A percentile compares a stretch with the other conserved stretches of the same genome.
phyloP scores from a whole-genome alignment of 2,329 filamentous ascomycete genomes.

The Penicillium palitans region DNA sequence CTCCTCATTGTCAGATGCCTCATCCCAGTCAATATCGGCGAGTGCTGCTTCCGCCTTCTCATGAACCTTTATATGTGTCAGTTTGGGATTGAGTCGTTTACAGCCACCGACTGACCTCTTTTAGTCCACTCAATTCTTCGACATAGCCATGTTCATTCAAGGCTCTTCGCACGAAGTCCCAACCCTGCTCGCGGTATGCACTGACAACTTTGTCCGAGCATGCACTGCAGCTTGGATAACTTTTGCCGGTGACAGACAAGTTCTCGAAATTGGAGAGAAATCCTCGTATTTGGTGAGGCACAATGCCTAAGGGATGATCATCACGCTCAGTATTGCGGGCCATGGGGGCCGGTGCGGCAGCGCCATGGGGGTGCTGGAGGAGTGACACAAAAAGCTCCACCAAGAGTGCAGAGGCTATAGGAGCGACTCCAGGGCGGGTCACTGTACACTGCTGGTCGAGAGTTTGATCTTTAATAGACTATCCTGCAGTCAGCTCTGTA shows the following conservation, averaged over 20 bases:
- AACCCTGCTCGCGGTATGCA: slow-evolving; percentile 56
- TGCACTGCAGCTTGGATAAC: slow-evolving; percentile 63
- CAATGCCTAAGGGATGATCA: slow-evolving; percentile 51
- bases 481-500: slow-evolving; percentile 19
- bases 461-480: slow-evolving; percentile 93
- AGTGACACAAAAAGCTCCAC: slow-evolving; percentile 88
- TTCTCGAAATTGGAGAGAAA: slow-evolving; percentile 63
- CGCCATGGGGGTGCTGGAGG: slow-evolving; percentile 72
- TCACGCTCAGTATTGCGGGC: slow-evolving; percentile 35
- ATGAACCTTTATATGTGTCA: slow-evolving; percentile 40
- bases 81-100: neutral
- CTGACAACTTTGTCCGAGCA: slow-evolving; percentile 58
- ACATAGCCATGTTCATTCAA: slow-evolving; percentile 63
- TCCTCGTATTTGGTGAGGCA: slow-evolving; percentile 65
- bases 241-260: slow-evolving; percentile 56
- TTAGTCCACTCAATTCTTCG: slow-evolving; percentile 62
- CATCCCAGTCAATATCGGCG: slow-evolving; percentile 48
- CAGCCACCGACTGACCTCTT: slow-evolving; percentile 48
- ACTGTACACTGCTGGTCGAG: slow-evolving; percentile 98
- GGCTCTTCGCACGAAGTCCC: slow-evolving; percentile 61
- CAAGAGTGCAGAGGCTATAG: slow-evolving; percentile 85
- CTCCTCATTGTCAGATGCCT: slow-evolving; percentile 42
- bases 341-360: slow-evolving; percentile 42
- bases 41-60: slow-evolving; percentile 47
- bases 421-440: slow-evolving; percentile 86